Evolutionary conservation across 345 rosid genomes (phyloP).

Genomic region (Pelargonium nanum): DNA sequence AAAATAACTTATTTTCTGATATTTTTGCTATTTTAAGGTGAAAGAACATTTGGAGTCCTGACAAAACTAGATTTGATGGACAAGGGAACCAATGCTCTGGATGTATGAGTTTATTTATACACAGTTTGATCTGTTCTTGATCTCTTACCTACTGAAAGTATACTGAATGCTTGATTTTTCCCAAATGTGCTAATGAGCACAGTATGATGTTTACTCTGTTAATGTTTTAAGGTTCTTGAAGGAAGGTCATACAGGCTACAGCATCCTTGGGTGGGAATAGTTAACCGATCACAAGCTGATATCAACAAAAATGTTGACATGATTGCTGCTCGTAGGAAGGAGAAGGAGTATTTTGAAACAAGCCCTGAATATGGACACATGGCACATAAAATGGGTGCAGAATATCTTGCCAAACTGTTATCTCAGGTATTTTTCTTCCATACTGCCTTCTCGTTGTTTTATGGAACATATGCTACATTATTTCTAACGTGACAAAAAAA

Average conservation of each 20-base stretch:
- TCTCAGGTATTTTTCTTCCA: slow-evolving; percentile 50
- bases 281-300: slow-evolving; percentile 98
- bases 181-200: not conserved
- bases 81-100: slow-evolving; percentile 91
- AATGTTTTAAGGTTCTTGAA: slow-evolving; percentile 69
- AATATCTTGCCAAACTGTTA: slow-evolving; percentile 86
- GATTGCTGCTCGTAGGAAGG: slow-evolving; percentile 83
- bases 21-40: slow-evolving; percentile 42
- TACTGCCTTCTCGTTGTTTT: not conserved
- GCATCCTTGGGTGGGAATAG: slow-evolving; percentile 99
- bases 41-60: slow-evolving; percentile 93
- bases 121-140: not conserved
- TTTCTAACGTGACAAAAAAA: not conserved
- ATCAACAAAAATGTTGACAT: slow-evolving; percentile 95
- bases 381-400: slow-evolving; percentile 92
- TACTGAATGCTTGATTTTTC: slow-evolving; percentile 5
- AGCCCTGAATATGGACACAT: slow-evolving; percentile 97
- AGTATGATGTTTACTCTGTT: slow-evolving; percentile 12
- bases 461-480: not conserved
- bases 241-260: slow-evolving; percentile 91
- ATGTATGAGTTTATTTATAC: slow-evolving; percentile 34
- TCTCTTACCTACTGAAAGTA: not conserved
- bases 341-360: slow-evolving; percentile 89
- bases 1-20: slow-evolving; percentile 1
- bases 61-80: slow-evolving; percentile 99